Conservation (phyloP, 2,329 filamentous ascomycete genomes). For the Trichophyton simii region DNA sequence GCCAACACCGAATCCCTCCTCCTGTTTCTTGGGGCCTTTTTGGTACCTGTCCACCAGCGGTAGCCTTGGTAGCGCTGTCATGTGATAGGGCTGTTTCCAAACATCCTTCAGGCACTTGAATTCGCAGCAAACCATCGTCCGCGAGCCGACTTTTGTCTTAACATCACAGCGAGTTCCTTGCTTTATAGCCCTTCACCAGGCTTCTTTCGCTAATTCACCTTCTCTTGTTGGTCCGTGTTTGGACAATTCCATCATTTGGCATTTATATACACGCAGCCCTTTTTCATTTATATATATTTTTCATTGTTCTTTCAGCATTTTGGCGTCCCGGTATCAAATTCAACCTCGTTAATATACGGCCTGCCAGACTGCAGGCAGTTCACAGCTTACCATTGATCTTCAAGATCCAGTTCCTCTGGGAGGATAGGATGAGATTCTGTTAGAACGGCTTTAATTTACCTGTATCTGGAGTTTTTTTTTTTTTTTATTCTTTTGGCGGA, state of each 20-base stretch:
- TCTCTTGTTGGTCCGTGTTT: background rate
- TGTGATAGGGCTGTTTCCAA: background rate
- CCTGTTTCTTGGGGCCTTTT: background rate
- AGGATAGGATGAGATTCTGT: constrained; percentile 1
- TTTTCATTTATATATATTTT: background rate
- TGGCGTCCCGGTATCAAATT: background rate
- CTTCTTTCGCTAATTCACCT: constrained; percentile 2
- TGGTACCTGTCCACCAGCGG: background rate
- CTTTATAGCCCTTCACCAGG: background rate
- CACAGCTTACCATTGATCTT: background rate
- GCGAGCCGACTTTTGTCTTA: background rate
- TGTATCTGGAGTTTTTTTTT: background rate
- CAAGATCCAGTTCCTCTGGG: background rate
- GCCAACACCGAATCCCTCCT: background rate
- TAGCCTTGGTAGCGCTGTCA: background rate
- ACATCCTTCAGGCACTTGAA: background rate
- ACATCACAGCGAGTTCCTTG: background rate
- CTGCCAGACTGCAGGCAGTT: background rate
- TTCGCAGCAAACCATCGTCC: background rate
- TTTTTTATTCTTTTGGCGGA: background rate
- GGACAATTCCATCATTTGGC: background rate
- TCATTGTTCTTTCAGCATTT: background rate
- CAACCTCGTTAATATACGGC: background rate
- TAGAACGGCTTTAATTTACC: background rate
- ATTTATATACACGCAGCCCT: background rate